Percentiles rank a stretch among this genome's conserved stretches.
These are phyloP conservation scores for Exophiala bonariae DNA, from an alignment of 2,329 filamentous ascomycete genomes.

Conservation along the genomic window DNA sequence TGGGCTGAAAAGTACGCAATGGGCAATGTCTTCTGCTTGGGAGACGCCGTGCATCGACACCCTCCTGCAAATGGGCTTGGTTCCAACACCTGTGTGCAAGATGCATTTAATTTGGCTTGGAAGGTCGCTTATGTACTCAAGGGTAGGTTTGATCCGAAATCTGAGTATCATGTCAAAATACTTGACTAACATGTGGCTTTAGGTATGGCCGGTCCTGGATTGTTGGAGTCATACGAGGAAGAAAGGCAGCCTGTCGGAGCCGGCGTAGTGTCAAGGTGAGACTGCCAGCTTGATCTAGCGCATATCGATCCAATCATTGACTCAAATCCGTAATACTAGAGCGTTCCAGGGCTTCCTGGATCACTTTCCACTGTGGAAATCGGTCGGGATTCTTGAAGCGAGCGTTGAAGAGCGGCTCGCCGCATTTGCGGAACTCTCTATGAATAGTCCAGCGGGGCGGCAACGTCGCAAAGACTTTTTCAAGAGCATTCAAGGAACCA, in stretches of 20 bases:
- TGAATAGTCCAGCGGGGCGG: too few species aligned
- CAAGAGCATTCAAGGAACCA: too few species aligned
- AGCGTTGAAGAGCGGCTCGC: too few species aligned
- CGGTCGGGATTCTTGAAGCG: too few species aligned
- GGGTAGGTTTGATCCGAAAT: constrained; percentile 35
- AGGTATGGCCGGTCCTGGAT: constrained; percentile 30
- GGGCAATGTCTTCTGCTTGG: constrained; percentile 18
- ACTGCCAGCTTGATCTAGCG: too few species aligned
- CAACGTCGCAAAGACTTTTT: too few species aligned
- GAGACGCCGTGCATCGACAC: constrained; percentile 36
- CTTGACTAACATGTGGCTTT: neutral
- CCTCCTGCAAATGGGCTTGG: constrained; percentile 36
- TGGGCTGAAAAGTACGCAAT: constrained; percentile 54
- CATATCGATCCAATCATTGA: too few species aligned
- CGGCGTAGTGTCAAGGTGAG: constrained; percentile 56
- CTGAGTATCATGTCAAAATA: neutral
- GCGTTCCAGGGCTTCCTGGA: too few species aligned
- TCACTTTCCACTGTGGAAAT: too few species aligned
- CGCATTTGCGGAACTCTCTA: too few species aligned
- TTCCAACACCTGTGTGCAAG: constrained; percentile 36
- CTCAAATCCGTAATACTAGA: too few species aligned
- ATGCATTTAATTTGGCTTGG: constrained; percentile 38
- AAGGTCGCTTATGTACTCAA: constrained; percentile 32
- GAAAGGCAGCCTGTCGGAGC: constrained; percentile 35
- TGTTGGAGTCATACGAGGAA: constrained; percentile 33